phyloP scores from a whole-genome alignment of 768 basidiomycete species.

The Boletus vermiculosoides region DNA sequence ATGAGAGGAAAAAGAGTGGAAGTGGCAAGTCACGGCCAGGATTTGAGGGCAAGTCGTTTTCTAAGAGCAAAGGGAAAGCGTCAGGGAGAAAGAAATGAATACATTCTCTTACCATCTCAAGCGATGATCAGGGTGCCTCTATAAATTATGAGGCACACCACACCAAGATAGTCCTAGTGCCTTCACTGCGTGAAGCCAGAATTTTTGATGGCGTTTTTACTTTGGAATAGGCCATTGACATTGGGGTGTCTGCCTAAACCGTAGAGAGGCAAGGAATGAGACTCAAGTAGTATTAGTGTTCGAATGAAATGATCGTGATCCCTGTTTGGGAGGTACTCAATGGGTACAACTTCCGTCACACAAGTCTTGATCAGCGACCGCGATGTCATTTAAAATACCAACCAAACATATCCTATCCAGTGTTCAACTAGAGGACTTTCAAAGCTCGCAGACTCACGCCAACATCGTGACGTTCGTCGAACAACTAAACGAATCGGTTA shows the following conservation, averaged over 20 bases:
- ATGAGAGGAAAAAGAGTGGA: conserved; percentile 53
- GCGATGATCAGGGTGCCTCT: not conserved
- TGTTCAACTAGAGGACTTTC: conserved; percentile 80
- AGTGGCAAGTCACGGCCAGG: conserved; percentile 74
- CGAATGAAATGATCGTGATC: no score
- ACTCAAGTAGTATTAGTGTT: not conserved
- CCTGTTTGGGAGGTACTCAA: not conserved
- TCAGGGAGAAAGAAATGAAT: conserved; percentile 24
- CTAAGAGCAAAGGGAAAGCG: conserved; percentile 45
- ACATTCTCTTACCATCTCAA: not conserved
- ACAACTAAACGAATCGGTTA: conserved; percentile 69
- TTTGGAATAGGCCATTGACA: not conserved
- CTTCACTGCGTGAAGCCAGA: not conserved
- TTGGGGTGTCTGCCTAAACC: not conserved
- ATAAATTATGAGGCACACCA: not conserved
- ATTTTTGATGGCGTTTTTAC: not conserved
- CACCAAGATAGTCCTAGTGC: not conserved
- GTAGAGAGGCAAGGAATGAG: not conserved
- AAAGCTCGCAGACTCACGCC: conserved; percentile 66
- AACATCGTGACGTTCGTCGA: conserved; percentile 71
- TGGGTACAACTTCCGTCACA: no score
- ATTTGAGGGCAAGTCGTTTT: conserved; percentile 83
- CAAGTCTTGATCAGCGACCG: conserved; percentile 13
- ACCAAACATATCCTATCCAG: conserved; percentile 73
- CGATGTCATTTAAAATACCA: conserved; percentile 48